phyloP scores from a whole-genome alignment of 2,329 filamentous ascomycete species.

The Aureobasidium sp. region DNA sequence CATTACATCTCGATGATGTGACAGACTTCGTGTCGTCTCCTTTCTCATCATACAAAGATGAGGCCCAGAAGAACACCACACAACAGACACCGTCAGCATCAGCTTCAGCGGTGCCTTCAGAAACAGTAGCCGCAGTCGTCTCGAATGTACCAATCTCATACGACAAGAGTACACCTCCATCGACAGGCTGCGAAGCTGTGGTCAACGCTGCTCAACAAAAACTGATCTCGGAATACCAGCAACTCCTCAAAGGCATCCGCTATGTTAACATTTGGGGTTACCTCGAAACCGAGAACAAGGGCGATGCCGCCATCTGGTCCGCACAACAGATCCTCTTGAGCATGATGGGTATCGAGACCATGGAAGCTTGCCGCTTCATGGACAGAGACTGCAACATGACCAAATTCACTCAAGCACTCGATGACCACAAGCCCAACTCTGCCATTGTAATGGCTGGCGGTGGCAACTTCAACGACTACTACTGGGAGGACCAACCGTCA shows the following conservation, averaged over 20 bases:
- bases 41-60: conserved; percentile 1
- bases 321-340: conserved; percentile 9
- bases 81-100: background rate
- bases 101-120: background rate
- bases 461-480: conserved; percentile 16
- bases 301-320: conserved; percentile 12
- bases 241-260: conserved; percentile 10
- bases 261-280: conserved; percentile 14
- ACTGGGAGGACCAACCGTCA: conserved; percentile 13
- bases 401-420: conserved; percentile 5
- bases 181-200: conserved; percentile 8
- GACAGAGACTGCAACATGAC: conserved; percentile 11
- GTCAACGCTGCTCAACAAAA: background rate
- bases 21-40: background rate
- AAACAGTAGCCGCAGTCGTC: background rate
- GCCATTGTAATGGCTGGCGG: conserved; percentile 12
- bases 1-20: conserved; percentile 7
- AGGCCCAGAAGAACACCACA: background rate
- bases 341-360: conserved; percentile 13
- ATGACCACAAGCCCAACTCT: conserved; percentile 7
- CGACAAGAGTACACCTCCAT: conserved; percentile 3
- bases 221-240: conserved; percentile 4
- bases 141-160: conserved; percentile 6
- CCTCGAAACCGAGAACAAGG: conserved; percentile 13
- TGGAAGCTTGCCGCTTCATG: conserved; percentile 12